Conservation (phyloP, 2,329 filamentous ascomycete genomes). For the Huntiella moniliformis region DNA sequence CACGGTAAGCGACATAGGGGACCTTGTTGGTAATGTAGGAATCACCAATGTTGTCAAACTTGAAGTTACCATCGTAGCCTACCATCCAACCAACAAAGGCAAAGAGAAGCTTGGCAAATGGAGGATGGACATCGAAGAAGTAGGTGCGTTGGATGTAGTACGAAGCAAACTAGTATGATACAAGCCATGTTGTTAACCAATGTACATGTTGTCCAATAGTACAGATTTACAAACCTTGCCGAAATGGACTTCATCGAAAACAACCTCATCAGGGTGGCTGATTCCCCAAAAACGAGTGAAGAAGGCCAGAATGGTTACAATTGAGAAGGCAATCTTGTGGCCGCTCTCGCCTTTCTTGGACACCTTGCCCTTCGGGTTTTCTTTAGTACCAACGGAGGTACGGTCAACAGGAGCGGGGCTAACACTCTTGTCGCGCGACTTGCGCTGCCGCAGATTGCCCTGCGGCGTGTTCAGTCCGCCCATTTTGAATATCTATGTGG, state of each 20-base stretch:
- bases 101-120: constrained; percentile 94
- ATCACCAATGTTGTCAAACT: constrained; percentile 98
- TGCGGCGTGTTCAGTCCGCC: constrained; percentile 31
- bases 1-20: constrained; percentile 88
- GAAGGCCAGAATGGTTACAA: constrained; percentile 74
- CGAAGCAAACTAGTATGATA: constrained; percentile 39
- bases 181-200: neutral
- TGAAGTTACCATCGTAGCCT: constrained; percentile 89
- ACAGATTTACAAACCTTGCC: constrained; percentile 55
- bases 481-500: constrained; percentile 20
- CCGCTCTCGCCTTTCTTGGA: constrained; percentile 48
- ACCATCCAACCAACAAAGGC: constrained; percentile 94
- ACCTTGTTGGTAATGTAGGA: constrained; percentile 96
- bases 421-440: constrained; percentile 30
- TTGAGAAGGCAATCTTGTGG: constrained; percentile 57
- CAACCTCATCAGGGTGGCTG: constrained; percentile 84
- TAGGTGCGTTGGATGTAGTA: constrained; percentile 91
- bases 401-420: constrained; percentile 19
- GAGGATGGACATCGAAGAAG: constrained; percentile 99
- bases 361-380: constrained; percentile 15
- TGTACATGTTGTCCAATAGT: neutral
- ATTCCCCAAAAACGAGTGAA: constrained; percentile 92
- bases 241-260: constrained; percentile 98
- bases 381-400: constrained; percentile 25
- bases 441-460: constrained; percentile 41